A percentile compares a stretch with the other conserved stretches of the same genome.
Evolutionary conservation across 305 asterid species (phyloP).

Genomic region (Striga hermonthica): DNA sequence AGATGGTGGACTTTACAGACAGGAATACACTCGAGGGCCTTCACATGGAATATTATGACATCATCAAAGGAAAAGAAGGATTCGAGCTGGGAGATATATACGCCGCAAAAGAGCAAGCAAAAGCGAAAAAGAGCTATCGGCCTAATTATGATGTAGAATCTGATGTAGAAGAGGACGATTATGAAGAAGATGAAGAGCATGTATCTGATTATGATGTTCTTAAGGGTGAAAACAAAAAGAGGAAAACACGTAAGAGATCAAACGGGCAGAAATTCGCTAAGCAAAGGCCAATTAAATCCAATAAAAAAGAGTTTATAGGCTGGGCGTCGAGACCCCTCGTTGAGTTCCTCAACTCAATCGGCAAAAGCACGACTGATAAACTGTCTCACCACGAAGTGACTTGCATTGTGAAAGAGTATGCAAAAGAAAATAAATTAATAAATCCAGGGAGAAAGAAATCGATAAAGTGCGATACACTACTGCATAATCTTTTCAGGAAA

Average conservation of each 20-base stretch:
- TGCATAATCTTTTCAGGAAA: conserved; percentile 52
- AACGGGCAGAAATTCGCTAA: conserved; percentile 31
- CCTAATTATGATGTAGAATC: conserved; percentile 33
- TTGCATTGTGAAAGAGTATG: conserved; percentile 47
- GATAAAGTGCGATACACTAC: conserved; percentile 50
- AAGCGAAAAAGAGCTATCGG: conserved; percentile 30
- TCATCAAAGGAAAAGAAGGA: conserved; percentile 47
- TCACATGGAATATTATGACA: conserved; percentile 65
- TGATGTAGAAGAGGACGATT: conserved; percentile 35
- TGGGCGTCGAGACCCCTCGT: conserved; percentile 80
- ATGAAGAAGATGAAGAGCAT: conserved; percentile 42
- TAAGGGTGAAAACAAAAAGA: conserved; percentile 29
- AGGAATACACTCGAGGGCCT: conserved; percentile 68
- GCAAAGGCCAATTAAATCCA: conserved; percentile 39
- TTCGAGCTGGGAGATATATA: conserved; percentile 40
- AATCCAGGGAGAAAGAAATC: conserved; percentile 49
- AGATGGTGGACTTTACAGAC: conserved; percentile 62
- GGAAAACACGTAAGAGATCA: conserved; percentile 33
- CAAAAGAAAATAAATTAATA: conserved; percentile 47
- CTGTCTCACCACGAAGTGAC: conserved; percentile 57
- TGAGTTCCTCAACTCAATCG: conserved; percentile 62
- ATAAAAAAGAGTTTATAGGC: conserved; percentile 50
- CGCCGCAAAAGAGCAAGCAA: conserved; percentile 42
- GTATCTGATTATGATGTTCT: conserved; percentile 43
- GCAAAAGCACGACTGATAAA: conserved; percentile 46